Evolutionary conservation across 225 moss, liverwort and hornwort species (phyloP).

Genomic region (Pseudisothecium myosuroides): DNA sequence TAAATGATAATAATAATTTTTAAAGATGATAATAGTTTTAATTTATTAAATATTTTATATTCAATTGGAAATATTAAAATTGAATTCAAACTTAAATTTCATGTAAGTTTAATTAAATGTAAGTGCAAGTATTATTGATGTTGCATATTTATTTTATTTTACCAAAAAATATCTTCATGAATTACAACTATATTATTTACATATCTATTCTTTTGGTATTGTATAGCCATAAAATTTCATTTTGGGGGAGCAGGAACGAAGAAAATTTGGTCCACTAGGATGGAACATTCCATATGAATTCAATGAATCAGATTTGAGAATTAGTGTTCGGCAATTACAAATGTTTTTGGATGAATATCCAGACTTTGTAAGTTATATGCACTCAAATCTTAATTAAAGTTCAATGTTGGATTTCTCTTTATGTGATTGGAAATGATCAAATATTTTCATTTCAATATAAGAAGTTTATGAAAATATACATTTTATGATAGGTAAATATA

Average conservation of each 20-base stretch:
- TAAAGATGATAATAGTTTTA: not conserved
- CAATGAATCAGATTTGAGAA: constrained; percentile 77
- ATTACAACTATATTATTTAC: not conserved
- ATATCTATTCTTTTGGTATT: too few relatives aligned
- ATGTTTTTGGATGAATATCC: constrained; percentile 88
- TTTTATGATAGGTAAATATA: not conserved
- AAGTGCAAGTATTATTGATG: not conserved
- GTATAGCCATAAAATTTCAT: fast-evolving
- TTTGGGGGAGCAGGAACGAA: constrained; percentile 21
- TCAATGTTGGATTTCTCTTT: not conserved
- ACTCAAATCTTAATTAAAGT: too few relatives aligned
- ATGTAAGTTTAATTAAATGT: fast-evolving
- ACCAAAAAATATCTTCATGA: not conserved
- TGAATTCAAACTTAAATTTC: too few relatives aligned
- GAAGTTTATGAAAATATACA: not conserved
- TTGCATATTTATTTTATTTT: not conserved
- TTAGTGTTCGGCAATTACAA: constrained; percentile 66
- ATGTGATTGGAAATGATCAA: not conserved
- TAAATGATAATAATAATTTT: too few relatives aligned
- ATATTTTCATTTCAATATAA: not conserved
- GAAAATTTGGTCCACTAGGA: constrained; percentile 78
- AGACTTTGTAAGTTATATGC: constrained; percentile 9
- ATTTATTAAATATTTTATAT: too few relatives aligned
- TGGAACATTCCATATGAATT: constrained; percentile 96
- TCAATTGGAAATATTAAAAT: not conserved